Percentiles rank a stretch among this genome's conserved stretches.
phyloP scores from a whole-genome alignment of 257 asterid species.

The Solanum chaucha region DNA sequence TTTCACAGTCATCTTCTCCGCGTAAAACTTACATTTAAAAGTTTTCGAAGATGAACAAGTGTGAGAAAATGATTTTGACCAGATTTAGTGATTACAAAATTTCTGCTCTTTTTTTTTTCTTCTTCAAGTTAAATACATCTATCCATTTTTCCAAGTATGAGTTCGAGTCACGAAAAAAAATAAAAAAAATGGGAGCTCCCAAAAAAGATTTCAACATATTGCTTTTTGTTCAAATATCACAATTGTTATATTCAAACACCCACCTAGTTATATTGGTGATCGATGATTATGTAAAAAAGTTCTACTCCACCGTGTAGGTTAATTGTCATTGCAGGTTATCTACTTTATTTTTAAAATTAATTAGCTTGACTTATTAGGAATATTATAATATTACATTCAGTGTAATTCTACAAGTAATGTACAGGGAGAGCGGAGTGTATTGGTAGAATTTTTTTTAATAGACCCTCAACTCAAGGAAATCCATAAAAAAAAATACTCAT shows the following conservation, averaged over 20 bases:
- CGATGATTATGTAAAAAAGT: background rate
- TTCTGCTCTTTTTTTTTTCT: background rate
- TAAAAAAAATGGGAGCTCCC: background rate
- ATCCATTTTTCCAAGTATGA: background rate
- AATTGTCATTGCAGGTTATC: no score
- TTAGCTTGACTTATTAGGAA: no score
- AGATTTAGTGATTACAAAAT: background rate
- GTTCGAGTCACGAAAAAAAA: background rate
- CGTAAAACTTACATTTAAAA: no score
- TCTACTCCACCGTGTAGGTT: background rate
- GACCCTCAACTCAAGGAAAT: no score
- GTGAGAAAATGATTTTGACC: background rate
- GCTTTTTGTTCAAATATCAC: background rate
- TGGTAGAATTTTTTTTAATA: no score
- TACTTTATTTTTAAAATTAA: no score
- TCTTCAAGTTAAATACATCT: background rate
- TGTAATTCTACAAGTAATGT: no score
- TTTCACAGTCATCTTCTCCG: no score
- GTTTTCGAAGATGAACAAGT: background rate
- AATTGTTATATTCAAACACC: background rate
- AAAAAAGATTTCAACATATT: background rate
- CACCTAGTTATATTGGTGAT: background rate
- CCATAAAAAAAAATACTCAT: background rate
- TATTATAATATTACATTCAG: background rate
- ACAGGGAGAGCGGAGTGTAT: no score